A percentile compares a stretch with the other conserved stretches of the same genome.
phyloP scores from a whole-genome alignment of 176 grass and related monocot genomes.

The Zoysia japonica region DNA sequence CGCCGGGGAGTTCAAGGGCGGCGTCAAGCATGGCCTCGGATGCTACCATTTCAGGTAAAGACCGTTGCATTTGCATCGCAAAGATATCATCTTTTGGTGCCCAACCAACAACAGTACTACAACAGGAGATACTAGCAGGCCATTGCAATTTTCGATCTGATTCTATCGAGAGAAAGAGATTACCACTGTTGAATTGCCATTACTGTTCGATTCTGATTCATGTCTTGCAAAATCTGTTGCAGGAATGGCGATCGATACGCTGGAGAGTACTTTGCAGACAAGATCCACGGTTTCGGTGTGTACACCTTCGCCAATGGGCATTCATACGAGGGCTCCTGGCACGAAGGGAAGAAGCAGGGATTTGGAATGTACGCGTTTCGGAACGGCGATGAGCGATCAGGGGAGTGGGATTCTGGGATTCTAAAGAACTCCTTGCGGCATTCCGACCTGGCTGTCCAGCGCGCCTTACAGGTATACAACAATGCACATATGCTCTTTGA shows the following conservation, averaged over 20 bases:
- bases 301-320: slow-evolving; percentile 88
- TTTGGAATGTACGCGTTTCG: slow-evolving; percentile 67
- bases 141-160: no score
- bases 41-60: slow-evolving; percentile 74
- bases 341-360: slow-evolving; percentile 84
- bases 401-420: slow-evolving; percentile 64
- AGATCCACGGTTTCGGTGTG: slow-evolving; percentile 81
- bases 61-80: not conserved
- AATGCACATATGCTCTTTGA: not conserved
- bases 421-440: slow-evolving; percentile 45
- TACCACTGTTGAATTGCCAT: slow-evolving; percentile 15
- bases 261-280: slow-evolving; percentile 80
- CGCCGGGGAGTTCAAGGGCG: slow-evolving; percentile 71
- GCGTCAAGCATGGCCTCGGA: slow-evolving; percentile 82
- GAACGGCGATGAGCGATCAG: slow-evolving; percentile 57
- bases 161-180: no score
- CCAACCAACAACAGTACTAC: not conserved
- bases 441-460: slow-evolving; percentile 47
- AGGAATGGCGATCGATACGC: slow-evolving; percentile 76
- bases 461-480: slow-evolving; percentile 52
- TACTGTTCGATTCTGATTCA: not conserved
- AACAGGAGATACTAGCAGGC: no score
- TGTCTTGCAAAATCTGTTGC: not conserved
- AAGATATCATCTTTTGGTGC: not conserved
- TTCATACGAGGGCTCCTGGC: slow-evolving; percentile 76